Evolutionary conservation across 257 asterid species (phyloP).

Genomic region (Apocynum venetum): DNA sequence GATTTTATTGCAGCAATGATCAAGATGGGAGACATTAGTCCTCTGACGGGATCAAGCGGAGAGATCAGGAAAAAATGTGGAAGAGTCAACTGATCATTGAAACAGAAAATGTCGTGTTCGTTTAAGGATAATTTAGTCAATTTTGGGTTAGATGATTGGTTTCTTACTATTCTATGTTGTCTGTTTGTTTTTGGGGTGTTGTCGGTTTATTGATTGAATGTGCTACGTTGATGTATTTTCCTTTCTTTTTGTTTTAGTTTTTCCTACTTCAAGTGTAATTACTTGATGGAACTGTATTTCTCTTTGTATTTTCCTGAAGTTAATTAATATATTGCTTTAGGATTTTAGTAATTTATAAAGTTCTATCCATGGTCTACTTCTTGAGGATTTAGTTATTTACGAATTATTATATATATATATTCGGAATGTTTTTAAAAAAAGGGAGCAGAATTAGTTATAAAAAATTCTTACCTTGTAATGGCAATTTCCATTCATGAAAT

Average conservation of each 20-base stretch:
- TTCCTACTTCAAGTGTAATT: neutral
- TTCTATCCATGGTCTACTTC: too few species aligned
- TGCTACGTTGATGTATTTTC: too few species aligned
- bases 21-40: slow-evolving; percentile 9
- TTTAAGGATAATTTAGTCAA: neutral
- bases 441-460: too few species aligned
- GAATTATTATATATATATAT: too few species aligned
- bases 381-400: too few species aligned
- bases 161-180: neutral
- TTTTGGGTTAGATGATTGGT: too few species aligned
- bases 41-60: neutral
- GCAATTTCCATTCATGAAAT: too few species aligned
- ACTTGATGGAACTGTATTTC: neutral
- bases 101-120: neutral
- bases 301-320: neutral
- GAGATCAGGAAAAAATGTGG: slow-evolving; percentile 3
- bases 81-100: neutral
- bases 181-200: neutral
- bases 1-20: neutral
- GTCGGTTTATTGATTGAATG: neutral
- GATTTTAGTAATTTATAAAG: too few species aligned
- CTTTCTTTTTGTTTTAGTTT: too few species aligned
- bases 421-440: too few species aligned
- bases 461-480: too few species aligned
- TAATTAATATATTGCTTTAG: neutral